These are phyloP conservation scores for Akanthomyces dipterigenus DNA, from an alignment of 2,329 filamentous ascomycete species.

Conservation along the genomic window DNA sequence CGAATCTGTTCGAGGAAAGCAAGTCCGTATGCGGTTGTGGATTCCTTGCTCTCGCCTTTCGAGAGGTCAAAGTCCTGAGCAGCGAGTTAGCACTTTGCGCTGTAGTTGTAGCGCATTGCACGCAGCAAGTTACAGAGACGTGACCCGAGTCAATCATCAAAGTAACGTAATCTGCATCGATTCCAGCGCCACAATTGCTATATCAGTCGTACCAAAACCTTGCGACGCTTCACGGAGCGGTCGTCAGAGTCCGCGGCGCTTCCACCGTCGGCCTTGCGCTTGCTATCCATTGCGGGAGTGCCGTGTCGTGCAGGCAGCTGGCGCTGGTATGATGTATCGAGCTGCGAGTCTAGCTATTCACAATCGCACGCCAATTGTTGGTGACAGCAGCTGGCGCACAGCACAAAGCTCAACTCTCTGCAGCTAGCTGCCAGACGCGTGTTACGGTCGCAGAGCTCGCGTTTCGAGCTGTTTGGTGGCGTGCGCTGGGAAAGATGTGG, in stretches of 20 bases:
- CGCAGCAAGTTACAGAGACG: background rate
- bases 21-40: conserved; percentile 64
- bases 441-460: background rate
- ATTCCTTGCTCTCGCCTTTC: conserved; percentile 56
- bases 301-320: background rate
- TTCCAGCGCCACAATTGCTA: background rate
- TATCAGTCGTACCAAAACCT: conserved; percentile 36
- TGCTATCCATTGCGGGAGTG: conserved; percentile 43
- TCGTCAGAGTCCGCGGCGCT: conserved; percentile 41
- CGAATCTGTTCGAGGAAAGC: conserved; percentile 70
- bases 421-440: conserved; percentile 6
- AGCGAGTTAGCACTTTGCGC: background rate
- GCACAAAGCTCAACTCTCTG: background rate
- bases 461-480: background rate
- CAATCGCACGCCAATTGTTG: background rate
- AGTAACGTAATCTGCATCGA: background rate
- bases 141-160: background rate
- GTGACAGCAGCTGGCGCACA: background rate
- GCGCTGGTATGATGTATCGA: background rate
- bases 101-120: background rate
- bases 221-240: conserved; percentile 50
- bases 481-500: background rate
- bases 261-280: conserved; percentile 47
- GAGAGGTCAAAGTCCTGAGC: conserved; percentile 40
- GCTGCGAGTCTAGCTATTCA: background rate